Evolutionary conservation across 495 filamentous ascomycete species (phyloP).

Genomic region (Platismatia glauca): DNA sequence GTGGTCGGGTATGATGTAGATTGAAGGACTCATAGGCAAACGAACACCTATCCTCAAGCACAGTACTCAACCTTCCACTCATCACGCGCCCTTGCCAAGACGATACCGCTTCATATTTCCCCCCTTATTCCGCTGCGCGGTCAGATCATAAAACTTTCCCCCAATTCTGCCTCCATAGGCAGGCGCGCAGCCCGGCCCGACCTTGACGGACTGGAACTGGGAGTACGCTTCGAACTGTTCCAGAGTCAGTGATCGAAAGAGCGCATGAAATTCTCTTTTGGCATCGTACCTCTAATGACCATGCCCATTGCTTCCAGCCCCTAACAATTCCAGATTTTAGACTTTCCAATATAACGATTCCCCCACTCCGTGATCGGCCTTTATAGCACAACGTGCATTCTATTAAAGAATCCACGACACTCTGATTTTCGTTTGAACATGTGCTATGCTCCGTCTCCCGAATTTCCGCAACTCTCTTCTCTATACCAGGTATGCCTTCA

Average conservation of each 20-base stretch:
- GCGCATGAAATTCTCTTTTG: neutral
- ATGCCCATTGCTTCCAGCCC: neutral
- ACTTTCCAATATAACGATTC: neutral
- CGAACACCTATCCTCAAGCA: no score
- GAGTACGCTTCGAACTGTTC: neutral
- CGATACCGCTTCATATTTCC: neutral
- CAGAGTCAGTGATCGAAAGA: neutral
- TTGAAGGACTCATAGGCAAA: no score
- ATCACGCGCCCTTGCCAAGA: neutral
- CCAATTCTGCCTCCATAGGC: constrained; percentile 2
- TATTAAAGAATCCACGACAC: neutral
- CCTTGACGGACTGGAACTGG: neutral
- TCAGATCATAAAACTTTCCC: constrained; percentile 7
- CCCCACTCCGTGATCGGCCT: neutral
- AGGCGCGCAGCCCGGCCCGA: neutral
- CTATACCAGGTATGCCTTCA: neutral
- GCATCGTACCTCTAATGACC: neutral
- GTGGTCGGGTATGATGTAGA: neutral
- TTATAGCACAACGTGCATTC: neutral
- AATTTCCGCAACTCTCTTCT: neutral
- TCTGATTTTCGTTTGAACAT: neutral
- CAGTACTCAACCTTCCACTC: no score
- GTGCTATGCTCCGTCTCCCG: no score
- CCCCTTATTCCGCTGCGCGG: constrained; percentile 7
- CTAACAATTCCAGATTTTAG: neutral